Base-by-base conservation (phyloP, 371 early-diverging fungal genomes). In the Apophysomyces trapeziformis region DNA sequence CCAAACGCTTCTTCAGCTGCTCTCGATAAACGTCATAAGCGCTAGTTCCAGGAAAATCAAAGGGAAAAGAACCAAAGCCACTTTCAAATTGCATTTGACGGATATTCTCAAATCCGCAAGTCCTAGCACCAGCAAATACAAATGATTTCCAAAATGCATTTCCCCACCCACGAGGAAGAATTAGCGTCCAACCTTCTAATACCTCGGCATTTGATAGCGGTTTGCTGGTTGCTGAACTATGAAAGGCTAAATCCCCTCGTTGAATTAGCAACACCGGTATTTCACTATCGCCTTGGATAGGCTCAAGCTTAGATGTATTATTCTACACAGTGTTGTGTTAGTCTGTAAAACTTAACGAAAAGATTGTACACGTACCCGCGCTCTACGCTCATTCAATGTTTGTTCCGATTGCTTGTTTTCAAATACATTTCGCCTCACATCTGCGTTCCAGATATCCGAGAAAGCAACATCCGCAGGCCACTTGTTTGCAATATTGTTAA, bases 141-240 rank as follows among this genome's bases (percentile, higher is more conserved):
- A 98, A 77, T 8, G 92, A 86, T 73, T 93, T 90, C 97, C 96
- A 97, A 65, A 98, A 89, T 0, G 89, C 74, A 77, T 90, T 89
- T 2, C 88, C 95, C 86, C 90, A 95, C 0, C 91, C 93, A n/a
- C 78, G 74, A 14, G 96, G 96, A 5, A 95, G 66, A 36, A 96
- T 73, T 9, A 97, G 36, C 12, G 92, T 91, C 96, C 96, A 95
- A 0, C 97, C 97, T 60, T 83, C 75, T n/a, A 67, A 26, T 14
- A 67, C 32, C 43, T 65, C 71, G 9, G 64, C 36, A 43, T 62
- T 62, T 18, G 76, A 77, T 18, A 65, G 66, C 62, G 63, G 73
- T 18, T 39, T 26, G 18, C 66, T 58, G 44, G 54, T 46, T 65
- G 66, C 58, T 26, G 56, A 32, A 54, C 68, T 39, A 38, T 56